A percentile compares a stretch with the other conserved stretches of the same genome.
These are phyloP conservation scores for Poronia punctata DNA, from an alignment of 495 filamentous ascomycete genomes.

Conservation along the genomic window DNA sequence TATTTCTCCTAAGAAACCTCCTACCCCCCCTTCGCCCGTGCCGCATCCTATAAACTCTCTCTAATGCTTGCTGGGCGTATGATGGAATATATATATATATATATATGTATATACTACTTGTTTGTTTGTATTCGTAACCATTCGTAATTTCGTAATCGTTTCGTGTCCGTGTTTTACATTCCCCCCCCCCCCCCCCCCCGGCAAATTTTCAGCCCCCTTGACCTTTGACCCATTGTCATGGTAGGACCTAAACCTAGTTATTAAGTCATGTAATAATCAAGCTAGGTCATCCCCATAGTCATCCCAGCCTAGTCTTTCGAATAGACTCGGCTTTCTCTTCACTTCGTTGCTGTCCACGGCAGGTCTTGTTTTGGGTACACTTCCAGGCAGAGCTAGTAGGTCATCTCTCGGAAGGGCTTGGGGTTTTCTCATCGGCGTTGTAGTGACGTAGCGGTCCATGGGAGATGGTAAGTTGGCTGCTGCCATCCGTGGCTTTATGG, in stretches of 20 bases:
- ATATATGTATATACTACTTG: no score
- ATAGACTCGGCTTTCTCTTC: slow-evolving; percentile 48
- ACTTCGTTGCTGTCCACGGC: slow-evolving; percentile 3
- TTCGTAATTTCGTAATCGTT: slow-evolving; percentile 12
- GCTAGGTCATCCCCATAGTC: slow-evolving; percentile 49
- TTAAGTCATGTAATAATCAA: background rate
- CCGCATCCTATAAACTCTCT: no score
- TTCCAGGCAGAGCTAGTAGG: slow-evolving; percentile 26
- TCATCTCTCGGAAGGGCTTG: no score
- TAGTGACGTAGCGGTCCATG: slow-evolving; percentile 11
- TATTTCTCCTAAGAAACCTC: no score
- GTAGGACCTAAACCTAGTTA: background rate
- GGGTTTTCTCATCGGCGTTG: slow-evolving; percentile 21
- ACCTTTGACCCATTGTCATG: background rate
- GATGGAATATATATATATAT: slow-evolving; percentile 11
- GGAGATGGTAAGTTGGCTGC: background rate
- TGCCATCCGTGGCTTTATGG: slow-evolving; percentile 23
- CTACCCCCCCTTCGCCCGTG: no score
- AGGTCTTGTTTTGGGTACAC: slow-evolving; percentile 13
- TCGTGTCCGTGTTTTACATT: background rate
- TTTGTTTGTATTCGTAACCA: slow-evolving; percentile 12
- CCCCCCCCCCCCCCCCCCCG: background rate
- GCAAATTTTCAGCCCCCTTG: background rate
- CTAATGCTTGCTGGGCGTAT: background rate
- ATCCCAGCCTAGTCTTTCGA: slow-evolving; percentile 71